Percentiles rank a stretch among this genome's conserved stretches.
These are phyloP conservation scores for Gryganskiella cystojenkinii DNA, from an alignment of 192 early-diverging fungal genomes.

Conservation along the genomic window DNA sequence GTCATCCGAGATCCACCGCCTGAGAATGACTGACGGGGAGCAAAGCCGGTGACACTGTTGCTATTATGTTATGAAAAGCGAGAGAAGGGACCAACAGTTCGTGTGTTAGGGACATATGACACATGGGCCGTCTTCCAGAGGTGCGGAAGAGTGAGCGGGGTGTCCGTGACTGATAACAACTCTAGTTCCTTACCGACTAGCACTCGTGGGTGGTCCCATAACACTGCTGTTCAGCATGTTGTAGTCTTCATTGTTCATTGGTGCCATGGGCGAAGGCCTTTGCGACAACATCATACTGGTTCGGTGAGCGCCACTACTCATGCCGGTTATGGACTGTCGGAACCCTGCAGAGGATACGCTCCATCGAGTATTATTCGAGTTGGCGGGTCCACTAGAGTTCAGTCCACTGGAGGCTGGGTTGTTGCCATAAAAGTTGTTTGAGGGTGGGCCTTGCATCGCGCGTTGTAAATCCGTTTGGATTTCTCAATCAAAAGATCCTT, in stretches of 20 bases:
- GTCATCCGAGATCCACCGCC: constrained; percentile 4
- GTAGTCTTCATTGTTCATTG: constrained; percentile 22
- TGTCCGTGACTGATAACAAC: too few species aligned
- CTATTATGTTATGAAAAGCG: neutral
- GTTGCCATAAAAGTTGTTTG: constrained; percentile 7
- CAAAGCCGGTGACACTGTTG: constrained; percentile 13
- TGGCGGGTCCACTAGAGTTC: constrained; percentile 11
- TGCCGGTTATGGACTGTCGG: constrained; percentile 26
- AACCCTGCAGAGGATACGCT: constrained; percentile 29
- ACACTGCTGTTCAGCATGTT: constrained; percentile 27
- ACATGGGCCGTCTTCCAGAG: too few species aligned
- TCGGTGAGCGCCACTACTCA: constrained; percentile 5
- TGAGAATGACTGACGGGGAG: constrained; percentile 22
- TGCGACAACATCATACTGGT: constrained; percentile 30
- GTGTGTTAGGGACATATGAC: neutral
- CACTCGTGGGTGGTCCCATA: constrained; percentile 30
- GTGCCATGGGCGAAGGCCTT: constrained; percentile 39
- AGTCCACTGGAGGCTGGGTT: neutral
- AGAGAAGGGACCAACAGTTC: neutral
- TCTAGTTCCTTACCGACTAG: constrained; percentile 9
- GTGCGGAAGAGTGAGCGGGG: too few species aligned
- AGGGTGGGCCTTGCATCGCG: constrained; percentile 14
- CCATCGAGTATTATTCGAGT: constrained; percentile 32
- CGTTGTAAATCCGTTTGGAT: neutral
- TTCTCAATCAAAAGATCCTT: too few species aligned